A percentile compares a stretch with the other conserved stretches of the same genome.
Evolutionary conservation across 1,284 basidiomycete genomes (phyloP).

Genomic region (Gomphus bonarii): DNA sequence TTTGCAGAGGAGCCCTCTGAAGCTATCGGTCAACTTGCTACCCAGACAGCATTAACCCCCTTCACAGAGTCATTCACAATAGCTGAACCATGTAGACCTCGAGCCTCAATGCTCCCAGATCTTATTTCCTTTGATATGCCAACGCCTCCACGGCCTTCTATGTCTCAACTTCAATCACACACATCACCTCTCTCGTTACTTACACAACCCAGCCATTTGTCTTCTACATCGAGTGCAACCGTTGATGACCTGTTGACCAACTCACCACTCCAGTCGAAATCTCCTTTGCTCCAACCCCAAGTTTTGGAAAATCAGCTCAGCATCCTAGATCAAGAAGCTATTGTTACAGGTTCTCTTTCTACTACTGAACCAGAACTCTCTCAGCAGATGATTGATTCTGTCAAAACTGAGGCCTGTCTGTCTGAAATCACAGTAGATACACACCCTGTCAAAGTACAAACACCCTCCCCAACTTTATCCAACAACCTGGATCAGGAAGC

Average conservation of each 20-base stretch:
- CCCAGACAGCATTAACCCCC: background rate
- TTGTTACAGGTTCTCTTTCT: background rate
- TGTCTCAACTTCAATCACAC: background rate
- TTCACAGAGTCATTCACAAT: background rate
- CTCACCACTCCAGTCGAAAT: conserved; percentile 22
- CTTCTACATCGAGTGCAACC: conserved; percentile 11
- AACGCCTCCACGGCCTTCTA: background rate
- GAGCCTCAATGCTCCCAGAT: background rate
- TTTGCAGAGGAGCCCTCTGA: background rate
- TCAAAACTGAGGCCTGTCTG: background rate
- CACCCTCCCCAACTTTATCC: background rate
- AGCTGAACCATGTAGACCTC: background rate
- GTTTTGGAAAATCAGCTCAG: background rate
- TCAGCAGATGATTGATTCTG: background rate
- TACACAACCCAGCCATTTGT: background rate
- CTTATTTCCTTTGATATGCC: conserved; percentile 3
- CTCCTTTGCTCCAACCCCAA: background rate
- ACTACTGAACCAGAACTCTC: background rate
- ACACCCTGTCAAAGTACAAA: background rate
- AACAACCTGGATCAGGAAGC: too few species aligned
- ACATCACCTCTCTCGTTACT: background rate
- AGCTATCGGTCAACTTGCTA: background rate
- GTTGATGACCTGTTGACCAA: conserved; percentile 32
- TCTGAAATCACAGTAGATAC: background rate
- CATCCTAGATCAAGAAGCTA: background rate